A percentile compares a stretch with the other conserved stretches of the same genome.
Evolutionary conservation across 78 protist species (phyloP).

Genomic region (Polysphondylium violaceum): DNA sequence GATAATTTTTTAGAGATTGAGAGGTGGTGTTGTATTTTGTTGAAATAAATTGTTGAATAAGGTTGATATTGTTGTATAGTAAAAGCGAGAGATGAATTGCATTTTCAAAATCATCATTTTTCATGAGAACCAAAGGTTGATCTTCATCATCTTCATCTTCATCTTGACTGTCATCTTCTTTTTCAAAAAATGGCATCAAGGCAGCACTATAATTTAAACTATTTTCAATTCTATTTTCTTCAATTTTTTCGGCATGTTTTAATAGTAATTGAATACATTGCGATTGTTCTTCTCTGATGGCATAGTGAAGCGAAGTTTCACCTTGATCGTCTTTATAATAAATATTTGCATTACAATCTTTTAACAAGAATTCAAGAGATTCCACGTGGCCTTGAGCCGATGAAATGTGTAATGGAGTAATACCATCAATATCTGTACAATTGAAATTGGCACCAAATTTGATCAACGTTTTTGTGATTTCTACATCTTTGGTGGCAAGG

Average conservation of each 20-base stretch:
- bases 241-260: no score
- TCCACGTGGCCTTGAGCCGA: not conserved
- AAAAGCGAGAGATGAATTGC: slow-evolving; percentile 9
- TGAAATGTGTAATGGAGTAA: slow-evolving; percentile 29
- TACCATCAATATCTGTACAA: slow-evolving; percentile 14
- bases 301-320: slow-evolving; percentile 65
- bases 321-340: slow-evolving; percentile 55
- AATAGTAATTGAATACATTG: no score
- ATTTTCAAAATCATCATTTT: slow-evolving; percentile 2
- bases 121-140: not conserved
- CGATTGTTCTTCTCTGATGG: slow-evolving; percentile 43
- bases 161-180: no score
- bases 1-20: no score
- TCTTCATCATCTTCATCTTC: not conserved
- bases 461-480: not conserved
- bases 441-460: slow-evolving; percentile 16
- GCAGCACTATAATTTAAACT: no score
- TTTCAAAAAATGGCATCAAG: no score
- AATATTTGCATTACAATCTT: slow-evolving; percentile 19
- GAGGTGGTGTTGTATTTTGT: no score
- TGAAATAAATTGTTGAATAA: no score
- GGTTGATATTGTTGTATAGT: no score
- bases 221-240: no score
- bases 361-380: not conserved
- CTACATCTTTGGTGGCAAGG: not conserved